Evolutionary conservation across 2,329 filamentous ascomycete species (phyloP).

Genomic region (Alternaria gansuensis): DNA sequence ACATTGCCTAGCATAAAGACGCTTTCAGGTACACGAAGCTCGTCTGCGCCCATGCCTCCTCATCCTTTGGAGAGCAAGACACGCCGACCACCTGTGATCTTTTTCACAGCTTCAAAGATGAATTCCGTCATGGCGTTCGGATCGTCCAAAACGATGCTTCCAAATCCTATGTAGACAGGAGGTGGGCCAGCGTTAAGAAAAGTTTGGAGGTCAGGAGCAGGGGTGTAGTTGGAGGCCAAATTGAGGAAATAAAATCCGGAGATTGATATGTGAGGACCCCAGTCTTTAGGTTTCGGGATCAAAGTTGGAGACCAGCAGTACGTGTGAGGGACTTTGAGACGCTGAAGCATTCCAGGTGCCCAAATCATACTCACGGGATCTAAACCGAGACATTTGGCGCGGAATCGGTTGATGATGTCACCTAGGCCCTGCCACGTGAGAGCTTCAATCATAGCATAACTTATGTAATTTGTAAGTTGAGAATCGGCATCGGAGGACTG

Average conservation of each 20-base stretch:
- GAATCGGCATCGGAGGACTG: conserved; percentile 44
- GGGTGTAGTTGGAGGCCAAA: conserved; percentile 48
- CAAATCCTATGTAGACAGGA: conserved; percentile 66
- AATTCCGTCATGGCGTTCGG: conserved; percentile 56
- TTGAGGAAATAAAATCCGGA: conserved; percentile 61
- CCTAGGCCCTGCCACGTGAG: conserved; percentile 62
- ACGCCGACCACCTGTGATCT: conserved; percentile 39
- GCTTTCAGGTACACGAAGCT: conserved; percentile 45
- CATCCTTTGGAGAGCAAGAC: conserved; percentile 63
- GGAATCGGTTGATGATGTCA: conserved; percentile 58
- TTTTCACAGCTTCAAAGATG: conserved; percentile 58
- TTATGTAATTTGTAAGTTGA: conserved; percentile 54
- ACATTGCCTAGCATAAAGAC: conserved; percentile 69
- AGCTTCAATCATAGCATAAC: conserved; percentile 59
- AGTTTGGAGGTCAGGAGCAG: conserved; percentile 49
- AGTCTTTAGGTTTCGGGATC: conserved; percentile 30
- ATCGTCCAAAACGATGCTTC: conserved; percentile 65
- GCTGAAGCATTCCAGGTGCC: conserved; percentile 50
- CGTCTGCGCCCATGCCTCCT: conserved; percentile 1
- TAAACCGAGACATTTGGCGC: conserved; percentile 51
- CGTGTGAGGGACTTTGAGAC: conserved; percentile 54
- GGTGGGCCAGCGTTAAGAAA: conserved; percentile 61
- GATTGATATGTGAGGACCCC: conserved; percentile 31
- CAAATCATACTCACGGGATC: conserved; percentile 51
- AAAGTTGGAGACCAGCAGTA: conserved; percentile 58